These are phyloP conservation scores for Pueraria montana DNA, from an alignment of 306 rosid genomes.

Conservation along the genomic window DNA sequence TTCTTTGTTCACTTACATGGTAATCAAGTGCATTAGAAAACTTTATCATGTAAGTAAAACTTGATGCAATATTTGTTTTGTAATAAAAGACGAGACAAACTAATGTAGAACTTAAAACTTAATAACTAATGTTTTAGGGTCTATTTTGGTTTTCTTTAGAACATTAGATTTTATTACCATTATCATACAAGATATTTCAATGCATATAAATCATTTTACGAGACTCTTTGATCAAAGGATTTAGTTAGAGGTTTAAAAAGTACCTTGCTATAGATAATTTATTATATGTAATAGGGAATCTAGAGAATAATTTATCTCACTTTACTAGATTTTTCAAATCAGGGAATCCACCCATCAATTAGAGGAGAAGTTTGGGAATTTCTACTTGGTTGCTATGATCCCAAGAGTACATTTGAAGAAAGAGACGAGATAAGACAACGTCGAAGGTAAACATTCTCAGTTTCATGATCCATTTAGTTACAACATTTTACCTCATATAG, in stretches of 20 bases:
- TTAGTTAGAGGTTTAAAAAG: background rate
- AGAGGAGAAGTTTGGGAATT: conserved; percentile 99
- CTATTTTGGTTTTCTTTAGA: background rate
- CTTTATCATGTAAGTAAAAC: conserved; percentile 28
- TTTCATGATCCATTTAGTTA: background rate
- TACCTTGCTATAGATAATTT: background rate
- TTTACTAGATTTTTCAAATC: conserved; percentile 35
- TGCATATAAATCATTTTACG: background rate
- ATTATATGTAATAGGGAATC: background rate
- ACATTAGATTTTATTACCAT: background rate
- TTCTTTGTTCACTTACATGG: background rate
- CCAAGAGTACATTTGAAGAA: conserved; percentile 81
- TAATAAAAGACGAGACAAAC: background rate
- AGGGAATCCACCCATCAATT: conserved; percentile 97
- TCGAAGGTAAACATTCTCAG: conserved; percentile 69
- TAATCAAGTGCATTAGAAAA: conserved; percentile 7
- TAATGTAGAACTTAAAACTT: background rate
- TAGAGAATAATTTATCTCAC: background rate
- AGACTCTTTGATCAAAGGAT: background rate
- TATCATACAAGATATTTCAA: background rate
- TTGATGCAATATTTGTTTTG: background rate
- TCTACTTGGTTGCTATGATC: conserved; percentile 93
- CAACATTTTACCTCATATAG: conserved; percentile 11
- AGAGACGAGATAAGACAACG: conserved; percentile 74
- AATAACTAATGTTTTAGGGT: background rate